Evolutionary conservation across 306 rosid genomes (phyloP).

Genomic region (Quercus cerris): DNA sequence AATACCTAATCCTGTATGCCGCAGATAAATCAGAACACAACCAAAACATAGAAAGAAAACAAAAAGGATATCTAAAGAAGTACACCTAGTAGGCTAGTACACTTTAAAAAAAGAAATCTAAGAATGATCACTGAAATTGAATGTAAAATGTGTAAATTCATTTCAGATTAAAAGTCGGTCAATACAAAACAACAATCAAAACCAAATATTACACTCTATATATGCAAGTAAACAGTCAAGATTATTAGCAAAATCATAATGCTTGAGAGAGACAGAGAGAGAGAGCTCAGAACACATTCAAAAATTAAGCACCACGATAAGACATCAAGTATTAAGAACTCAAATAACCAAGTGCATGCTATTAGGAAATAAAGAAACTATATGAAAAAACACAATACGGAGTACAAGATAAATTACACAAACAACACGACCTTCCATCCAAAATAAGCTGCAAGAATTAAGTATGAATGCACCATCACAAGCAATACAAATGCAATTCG

Average conservation of each 20-base stretch:
- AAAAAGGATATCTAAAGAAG: constrained; percentile 5
- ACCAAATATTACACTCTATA: neutral
- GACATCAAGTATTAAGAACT: neutral
- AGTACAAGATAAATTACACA: neutral
- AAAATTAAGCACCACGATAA: neutral
- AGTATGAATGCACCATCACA: neutral
- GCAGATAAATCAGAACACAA: constrained; percentile 25
- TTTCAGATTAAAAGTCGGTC: neutral
- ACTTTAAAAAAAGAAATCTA: neutral
- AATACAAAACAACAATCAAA: neutral
- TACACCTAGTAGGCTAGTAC: neutral
- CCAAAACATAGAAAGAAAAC: neutral
- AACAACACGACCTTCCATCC: neutral
- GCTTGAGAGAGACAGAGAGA: neutral
- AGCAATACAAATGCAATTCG: no score
- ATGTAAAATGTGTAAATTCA: neutral
- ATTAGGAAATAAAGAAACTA: neutral
- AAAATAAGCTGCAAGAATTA: neutral
- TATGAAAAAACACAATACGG: neutral
- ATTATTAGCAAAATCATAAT: neutral
- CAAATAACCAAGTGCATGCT: neutral
- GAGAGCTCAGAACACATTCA: neutral
- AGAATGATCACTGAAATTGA: neutral
- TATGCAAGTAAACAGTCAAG: neutral
- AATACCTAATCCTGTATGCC: constrained; percentile 44